Conservation (phyloP, 2,329 filamentous ascomycete species). For the Lasiodiplodia sp. region DNA sequence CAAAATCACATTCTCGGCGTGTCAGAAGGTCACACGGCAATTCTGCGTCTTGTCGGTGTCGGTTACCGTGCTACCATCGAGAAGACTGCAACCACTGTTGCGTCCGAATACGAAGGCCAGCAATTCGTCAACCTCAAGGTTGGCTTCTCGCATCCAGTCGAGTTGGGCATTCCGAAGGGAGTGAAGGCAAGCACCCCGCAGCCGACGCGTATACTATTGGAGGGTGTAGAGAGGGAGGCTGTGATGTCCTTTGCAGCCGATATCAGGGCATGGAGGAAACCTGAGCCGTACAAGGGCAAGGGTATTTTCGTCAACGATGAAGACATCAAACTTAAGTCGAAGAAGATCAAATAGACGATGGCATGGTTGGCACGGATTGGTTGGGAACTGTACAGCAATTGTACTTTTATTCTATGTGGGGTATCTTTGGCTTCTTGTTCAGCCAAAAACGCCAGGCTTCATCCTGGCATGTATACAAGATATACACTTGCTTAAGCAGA, state of each 20-base stretch:
- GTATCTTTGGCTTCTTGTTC: slow-evolving; percentile 24
- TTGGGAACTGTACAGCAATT: slow-evolving; percentile 20
- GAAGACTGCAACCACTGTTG: slow-evolving; percentile 70
- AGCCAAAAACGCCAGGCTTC: slow-evolving; percentile 13
- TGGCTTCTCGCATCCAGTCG: slow-evolving; percentile 94
- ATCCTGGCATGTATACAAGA: slow-evolving; percentile 20
- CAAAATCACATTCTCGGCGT: slow-evolving; percentile 92
- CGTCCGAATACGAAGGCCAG: slow-evolving; percentile 77
- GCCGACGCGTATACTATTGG: slow-evolving; percentile 87
- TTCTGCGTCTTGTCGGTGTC: slow-evolving; percentile 91
- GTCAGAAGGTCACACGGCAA: slow-evolving; percentile 93
- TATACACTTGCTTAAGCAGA: slow-evolving; percentile 16
- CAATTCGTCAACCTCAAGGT: slow-evolving; percentile 93
- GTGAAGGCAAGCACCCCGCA: slow-evolving; percentile 88
- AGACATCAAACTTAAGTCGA: slow-evolving; percentile 97
- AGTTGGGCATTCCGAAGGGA: slow-evolving; percentile 81
- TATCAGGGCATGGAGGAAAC: slow-evolving; percentile 86
- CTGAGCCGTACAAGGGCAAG: slow-evolving; percentile 99
- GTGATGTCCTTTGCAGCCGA: slow-evolving; percentile 91
- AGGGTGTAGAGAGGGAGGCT: slow-evolving; percentile 84
- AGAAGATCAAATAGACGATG: slow-evolving; percentile 64
- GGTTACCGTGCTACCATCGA: slow-evolving; percentile 93
- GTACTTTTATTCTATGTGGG: slow-evolving; percentile 28
- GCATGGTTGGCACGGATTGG: background rate
- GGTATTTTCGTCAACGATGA: slow-evolving; percentile 98